Evolutionary conservation across 2,329 filamentous ascomycete genomes (phyloP).

Genomic region (Neofusicoccum laricinum): DNA sequence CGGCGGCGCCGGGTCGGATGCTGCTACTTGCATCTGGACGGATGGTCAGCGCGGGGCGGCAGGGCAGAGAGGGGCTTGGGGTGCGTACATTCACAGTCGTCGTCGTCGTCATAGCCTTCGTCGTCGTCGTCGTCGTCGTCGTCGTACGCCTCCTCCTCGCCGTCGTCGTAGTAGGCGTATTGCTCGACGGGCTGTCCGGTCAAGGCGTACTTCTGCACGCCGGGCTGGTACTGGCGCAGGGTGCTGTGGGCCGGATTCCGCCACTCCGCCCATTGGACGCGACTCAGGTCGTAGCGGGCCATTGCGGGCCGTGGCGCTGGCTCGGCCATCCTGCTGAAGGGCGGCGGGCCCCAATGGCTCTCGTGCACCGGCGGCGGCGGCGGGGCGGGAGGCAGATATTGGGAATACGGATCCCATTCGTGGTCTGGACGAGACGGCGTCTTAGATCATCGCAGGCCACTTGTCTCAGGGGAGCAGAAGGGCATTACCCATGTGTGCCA

Average conservation of each 20-base stretch:
- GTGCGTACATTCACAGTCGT: neutral
- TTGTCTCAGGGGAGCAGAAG: neutral
- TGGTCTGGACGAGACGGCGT: neutral
- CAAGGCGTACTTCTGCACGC: neutral
- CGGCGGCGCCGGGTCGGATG: neutral
- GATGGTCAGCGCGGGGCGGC: neutral
- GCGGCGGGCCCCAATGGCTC: neutral
- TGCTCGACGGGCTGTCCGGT: neutral
- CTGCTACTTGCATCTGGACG: slow-evolving; percentile 15
- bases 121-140: neutral
- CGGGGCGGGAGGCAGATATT: neutral
- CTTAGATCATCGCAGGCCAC: slow-evolving; percentile 2
- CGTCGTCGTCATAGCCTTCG: neutral
- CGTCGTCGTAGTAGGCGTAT: neutral
- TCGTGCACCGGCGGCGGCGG: neutral
- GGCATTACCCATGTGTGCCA: neutral
- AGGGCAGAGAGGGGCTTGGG: neutral
- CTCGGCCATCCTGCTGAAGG: neutral
- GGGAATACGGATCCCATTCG: neutral
- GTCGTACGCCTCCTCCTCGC: neutral
- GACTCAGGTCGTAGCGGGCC: neutral
- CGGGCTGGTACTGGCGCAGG: neutral
- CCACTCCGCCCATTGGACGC: neutral
- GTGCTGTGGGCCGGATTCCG: neutral
- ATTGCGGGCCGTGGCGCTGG: neutral